Evolutionary conservation across 345 rosid species (phyloP).

Genomic region (Jatropha curcas): DNA sequence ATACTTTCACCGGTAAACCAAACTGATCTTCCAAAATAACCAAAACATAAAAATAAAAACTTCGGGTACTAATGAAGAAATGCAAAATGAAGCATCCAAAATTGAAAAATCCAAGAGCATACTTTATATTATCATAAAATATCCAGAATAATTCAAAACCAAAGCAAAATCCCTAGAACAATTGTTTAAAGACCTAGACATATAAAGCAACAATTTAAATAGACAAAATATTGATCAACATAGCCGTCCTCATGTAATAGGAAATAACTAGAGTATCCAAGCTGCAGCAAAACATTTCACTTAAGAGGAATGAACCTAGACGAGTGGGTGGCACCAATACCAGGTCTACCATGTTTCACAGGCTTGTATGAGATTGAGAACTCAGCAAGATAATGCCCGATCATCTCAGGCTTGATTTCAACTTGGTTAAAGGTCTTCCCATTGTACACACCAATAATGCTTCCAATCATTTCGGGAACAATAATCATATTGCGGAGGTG

Average conservation of each 20-base stretch:
- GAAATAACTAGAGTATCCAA: not conserved
- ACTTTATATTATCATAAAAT: not conserved
- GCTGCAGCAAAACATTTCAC: conserved; percentile 36
- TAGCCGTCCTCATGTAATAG: not conserved
- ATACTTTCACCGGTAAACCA: too few relatives aligned
- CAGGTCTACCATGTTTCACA: conserved; percentile 96
- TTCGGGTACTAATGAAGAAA: too few relatives aligned
- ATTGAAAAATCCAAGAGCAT: not conserved
- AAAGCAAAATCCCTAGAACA: not conserved
- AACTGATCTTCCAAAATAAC: too few relatives aligned
- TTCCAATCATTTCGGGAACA: conserved; percentile 97
- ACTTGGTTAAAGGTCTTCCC: conserved; percentile 95
- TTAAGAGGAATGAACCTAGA: conserved; percentile 97
- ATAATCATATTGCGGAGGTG: conserved; percentile 91
- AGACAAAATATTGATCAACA: conserved; percentile 8
- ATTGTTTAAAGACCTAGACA: not conserved
- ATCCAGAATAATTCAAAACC: not conserved
- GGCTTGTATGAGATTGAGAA: conserved; percentile 52
- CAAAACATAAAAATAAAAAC: too few relatives aligned
- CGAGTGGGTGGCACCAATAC: conserved; percentile 97
- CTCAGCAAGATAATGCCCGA: conserved; percentile 38
- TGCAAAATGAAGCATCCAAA: not conserved
- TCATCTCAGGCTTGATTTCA: conserved; percentile 98
- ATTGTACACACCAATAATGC: conserved; percentile 89
- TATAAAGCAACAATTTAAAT: not conserved